Conservation (phyloP, 2,329 filamentous ascomycete genomes). For the Arthroderma sp. region DNA sequence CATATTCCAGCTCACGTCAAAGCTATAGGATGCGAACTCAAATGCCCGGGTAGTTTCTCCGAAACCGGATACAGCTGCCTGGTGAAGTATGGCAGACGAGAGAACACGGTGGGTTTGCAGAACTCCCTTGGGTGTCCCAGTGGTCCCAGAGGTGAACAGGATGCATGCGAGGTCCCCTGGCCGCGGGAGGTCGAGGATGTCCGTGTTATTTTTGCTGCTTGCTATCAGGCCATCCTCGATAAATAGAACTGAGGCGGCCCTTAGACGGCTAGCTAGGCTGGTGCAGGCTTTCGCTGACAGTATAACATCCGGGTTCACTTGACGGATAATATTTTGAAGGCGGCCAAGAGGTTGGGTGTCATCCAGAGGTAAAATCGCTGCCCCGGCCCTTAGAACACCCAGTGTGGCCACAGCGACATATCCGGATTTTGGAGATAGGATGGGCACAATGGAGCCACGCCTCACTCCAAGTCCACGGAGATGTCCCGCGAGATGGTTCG, state of each 20-base stretch:
- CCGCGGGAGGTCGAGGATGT: too few relatives aligned
- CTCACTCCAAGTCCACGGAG: conserved; percentile 26
- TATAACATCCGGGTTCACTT: too few relatives aligned
- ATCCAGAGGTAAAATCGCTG: neutral
- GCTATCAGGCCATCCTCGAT: too few relatives aligned
- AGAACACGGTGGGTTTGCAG: conserved; percentile 30
- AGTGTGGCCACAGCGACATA: conserved; percentile 10
- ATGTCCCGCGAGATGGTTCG: conserved; percentile 26
- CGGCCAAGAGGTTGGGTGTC: neutral
- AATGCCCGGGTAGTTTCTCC: conserved; percentile 31
- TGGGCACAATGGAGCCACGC: conserved; percentile 18
- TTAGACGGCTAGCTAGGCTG: too few relatives aligned
- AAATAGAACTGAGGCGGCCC: too few relatives aligned
- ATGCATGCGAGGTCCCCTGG: too few relatives aligned
- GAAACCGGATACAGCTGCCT: conserved; percentile 20
- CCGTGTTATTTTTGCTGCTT: too few relatives aligned
- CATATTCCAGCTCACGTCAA: conserved; percentile 31
- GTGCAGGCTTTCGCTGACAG: too few relatives aligned
- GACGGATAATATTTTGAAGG: neutral
- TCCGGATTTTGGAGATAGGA: conserved; percentile 13
- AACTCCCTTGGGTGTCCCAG: conserved; percentile 39
- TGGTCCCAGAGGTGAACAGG: conserved; percentile 8
- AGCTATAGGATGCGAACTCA: conserved; percentile 33
- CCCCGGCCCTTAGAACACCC: neutral
- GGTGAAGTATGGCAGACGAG: too few relatives aligned